These are phyloP conservation scores for Globisporangium takayamanum DNA, from an alignment of 352 stramenopile species.

Conservation along the genomic window DNA sequence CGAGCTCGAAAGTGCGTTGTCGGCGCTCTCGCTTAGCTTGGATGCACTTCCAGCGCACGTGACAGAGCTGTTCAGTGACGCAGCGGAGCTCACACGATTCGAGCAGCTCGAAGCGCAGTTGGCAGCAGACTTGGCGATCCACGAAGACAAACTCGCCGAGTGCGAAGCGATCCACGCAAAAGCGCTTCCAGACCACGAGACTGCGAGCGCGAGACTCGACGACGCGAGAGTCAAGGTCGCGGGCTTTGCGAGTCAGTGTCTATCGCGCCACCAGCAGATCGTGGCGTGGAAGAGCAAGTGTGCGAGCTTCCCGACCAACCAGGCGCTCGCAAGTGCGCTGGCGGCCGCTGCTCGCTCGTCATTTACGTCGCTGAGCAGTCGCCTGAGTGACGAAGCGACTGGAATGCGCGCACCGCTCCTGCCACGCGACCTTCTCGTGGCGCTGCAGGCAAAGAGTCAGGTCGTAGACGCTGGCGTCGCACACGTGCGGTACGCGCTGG, in stretches of 20 bases:
- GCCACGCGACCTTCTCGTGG: conserved; percentile 17
- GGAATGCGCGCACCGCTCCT: conserved; percentile 4
- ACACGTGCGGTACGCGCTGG: conserved; percentile 20
- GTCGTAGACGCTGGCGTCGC: conserved; percentile 27
- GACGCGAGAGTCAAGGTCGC: conserved; percentile 17
- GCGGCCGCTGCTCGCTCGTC: conserved; percentile 10
- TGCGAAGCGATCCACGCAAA: background rate
- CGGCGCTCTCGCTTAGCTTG: conserved; percentile 16
- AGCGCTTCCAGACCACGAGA: background rate
- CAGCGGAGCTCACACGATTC: conserved; percentile 5
- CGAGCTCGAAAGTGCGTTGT: conserved; percentile 22
- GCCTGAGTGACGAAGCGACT: conserved; percentile 10
- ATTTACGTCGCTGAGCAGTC: conserved; percentile 18
- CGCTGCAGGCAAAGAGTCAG: conserved; percentile 23
- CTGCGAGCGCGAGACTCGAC: background rate
- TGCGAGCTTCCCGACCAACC: conserved; percentile 14
- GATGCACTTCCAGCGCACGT: conserved; percentile 5
- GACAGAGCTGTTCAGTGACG: conserved; percentile 2
- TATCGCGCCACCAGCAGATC: conserved; percentile 45
- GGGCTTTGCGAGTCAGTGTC: conserved; percentile 39
- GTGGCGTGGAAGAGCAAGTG: conserved; percentile 28
- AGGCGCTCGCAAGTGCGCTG: conserved; percentile 2
- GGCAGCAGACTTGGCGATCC: conserved; percentile 5
- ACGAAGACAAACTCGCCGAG: conserved; percentile 12
- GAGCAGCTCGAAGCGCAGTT: conserved; percentile 22